Evolutionary conservation across 306 rosid genomes (phyloP).

Genomic region (Fagus crenata): DNA sequence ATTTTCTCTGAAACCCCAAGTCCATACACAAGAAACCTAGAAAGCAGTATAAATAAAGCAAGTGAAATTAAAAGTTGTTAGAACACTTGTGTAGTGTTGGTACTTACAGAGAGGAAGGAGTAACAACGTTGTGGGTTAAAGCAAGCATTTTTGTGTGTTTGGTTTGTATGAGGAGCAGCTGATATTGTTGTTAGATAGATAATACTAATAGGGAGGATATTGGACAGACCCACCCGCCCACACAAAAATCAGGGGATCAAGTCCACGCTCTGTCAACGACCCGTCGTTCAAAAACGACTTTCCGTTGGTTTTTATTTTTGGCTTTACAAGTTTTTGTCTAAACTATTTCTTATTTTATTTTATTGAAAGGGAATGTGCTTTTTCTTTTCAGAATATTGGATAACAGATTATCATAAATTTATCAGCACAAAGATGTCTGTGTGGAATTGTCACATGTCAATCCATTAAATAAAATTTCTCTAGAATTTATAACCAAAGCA

Average conservation of each 20-base stretch:
- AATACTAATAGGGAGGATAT: background rate
- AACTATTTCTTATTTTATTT: background rate
- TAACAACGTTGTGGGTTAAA: conserved; percentile 19
- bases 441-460: no score
- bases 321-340: background rate
- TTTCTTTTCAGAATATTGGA: no score
- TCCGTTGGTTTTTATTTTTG: background rate
- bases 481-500: no score
- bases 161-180: background rate
- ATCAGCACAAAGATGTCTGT: no score
- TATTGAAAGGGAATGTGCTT: no score
- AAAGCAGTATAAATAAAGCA: background rate
- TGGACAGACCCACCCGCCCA: background rate
- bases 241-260: background rate
- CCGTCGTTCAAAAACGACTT: background rate
- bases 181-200: background rate
- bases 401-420: no score
- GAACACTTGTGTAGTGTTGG: background rate
- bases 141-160: conserved; percentile 16
- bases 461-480: no score
- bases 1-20: background rate
- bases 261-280: background rate
- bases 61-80: background rate
- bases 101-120: conserved; percentile 41
- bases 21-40: background rate